Evolutionary conservation across 768 basidiomycete genomes (phyloP).

Genomic region (Favolaschia claudopus): DNA sequence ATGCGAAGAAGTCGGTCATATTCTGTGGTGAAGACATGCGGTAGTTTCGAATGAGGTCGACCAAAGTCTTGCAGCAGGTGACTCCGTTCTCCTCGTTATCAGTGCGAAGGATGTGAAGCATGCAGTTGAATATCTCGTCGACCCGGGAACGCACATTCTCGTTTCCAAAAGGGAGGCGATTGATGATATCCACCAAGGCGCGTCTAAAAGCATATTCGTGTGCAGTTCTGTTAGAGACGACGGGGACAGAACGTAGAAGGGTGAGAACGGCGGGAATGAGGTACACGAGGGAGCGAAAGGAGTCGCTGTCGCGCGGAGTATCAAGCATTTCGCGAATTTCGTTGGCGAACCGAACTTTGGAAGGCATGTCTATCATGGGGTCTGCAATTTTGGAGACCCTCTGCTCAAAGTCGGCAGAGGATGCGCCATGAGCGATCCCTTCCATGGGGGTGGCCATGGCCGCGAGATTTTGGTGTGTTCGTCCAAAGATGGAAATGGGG

Average conservation of each 20-base stretch:
- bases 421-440: not conserved
- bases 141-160: slow-evolving; percentile 80
- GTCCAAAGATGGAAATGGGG: too few species aligned
- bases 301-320: slow-evolving; percentile 77
- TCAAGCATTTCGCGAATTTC: slow-evolving; percentile 87
- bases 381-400: slow-evolving; percentile 18
- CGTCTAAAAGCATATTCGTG: slow-evolving; percentile 85
- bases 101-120: slow-evolving; percentile 82
- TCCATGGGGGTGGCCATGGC: too few species aligned
- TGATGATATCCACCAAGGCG: slow-evolving; percentile 86
- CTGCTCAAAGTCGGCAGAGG: slow-evolving; percentile 14
- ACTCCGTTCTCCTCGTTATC: slow-evolving; percentile 98
- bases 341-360: slow-evolving; percentile 13
- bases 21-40: slow-evolving; percentile 75
- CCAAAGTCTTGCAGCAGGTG: slow-evolving; percentile 88
- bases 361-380: slow-evolving; percentile 13
- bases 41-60: slow-evolving; percentile 86
- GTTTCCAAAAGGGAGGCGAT: slow-evolving; percentile 83
- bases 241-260: slow-evolving; percentile 72
- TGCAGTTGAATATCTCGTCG: slow-evolving; percentile 72
- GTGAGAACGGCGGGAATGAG: slow-evolving; percentile 80
- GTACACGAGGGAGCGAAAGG: slow-evolving; percentile 70
- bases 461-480: too few species aligned
- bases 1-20: slow-evolving; percentile 78
- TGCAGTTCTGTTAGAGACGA: slow-evolving; percentile 70